Evolutionary conservation across 2,329 filamentous ascomycete species (phyloP).

Genomic region (Colletotrichum noveboracense): DNA sequence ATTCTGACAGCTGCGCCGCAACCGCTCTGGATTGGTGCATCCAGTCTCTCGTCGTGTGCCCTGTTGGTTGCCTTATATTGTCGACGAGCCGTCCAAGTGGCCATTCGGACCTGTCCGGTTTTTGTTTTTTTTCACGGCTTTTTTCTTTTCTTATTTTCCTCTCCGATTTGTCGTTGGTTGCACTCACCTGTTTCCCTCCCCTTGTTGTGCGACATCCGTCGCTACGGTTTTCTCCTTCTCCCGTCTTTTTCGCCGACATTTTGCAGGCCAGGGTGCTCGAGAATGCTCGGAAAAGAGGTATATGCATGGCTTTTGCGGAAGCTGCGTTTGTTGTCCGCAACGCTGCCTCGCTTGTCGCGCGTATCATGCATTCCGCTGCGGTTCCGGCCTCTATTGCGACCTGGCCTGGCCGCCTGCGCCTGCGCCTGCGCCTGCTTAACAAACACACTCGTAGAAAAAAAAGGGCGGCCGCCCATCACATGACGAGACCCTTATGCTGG

Average conservation of each 20-base stretch:
- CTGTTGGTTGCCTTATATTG: not conserved
- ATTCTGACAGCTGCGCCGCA: conserved; percentile 2
- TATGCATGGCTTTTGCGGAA: not conserved
- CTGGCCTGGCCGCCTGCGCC: not conserved
- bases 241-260: not conserved
- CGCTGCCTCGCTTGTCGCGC: not conserved
- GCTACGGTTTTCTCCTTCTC: not conserved
- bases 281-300: not conserved
- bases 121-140: not conserved
- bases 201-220: not conserved
- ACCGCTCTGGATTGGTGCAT: not conserved
- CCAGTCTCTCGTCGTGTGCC: not conserved
- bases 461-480: not conserved
- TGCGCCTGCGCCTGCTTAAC: not conserved
- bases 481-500: conserved; percentile 17
- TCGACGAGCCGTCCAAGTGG: not conserved
- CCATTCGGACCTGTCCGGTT: not conserved
- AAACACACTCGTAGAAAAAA: not conserved
- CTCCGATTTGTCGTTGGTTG: not conserved
- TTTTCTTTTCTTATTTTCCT: not conserved
- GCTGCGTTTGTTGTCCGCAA: not conserved
- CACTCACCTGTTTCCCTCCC: not conserved
- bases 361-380: not conserved
- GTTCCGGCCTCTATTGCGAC: not conserved
- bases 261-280: not conserved